These are phyloP conservation scores for Nakataea oryzae DNA, from an alignment of 2,329 filamentous ascomycete species.

Conservation along the genomic window DNA sequence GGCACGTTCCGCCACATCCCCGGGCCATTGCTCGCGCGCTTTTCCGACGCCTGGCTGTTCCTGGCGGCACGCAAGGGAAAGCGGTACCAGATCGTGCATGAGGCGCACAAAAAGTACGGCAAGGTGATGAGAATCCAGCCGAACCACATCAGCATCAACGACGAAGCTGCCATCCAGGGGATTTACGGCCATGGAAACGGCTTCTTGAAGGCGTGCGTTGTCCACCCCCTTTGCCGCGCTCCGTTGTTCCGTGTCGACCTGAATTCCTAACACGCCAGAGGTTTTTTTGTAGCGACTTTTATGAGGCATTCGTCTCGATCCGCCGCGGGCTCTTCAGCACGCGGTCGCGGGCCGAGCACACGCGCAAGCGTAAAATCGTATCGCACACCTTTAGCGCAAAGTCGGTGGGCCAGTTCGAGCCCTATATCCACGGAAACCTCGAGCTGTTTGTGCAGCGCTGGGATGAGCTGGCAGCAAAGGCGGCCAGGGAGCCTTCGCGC, in stretches of 20 bases:
- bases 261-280: not conserved
- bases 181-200: conserved; percentile 77
- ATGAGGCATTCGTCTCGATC: conserved; percentile 86
- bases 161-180: conserved; percentile 63
- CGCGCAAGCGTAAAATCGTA: conserved; percentile 80
- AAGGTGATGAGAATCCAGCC: conserved; percentile 77
- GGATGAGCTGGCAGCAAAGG: conserved; percentile 45
- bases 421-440: conserved; percentile 76
- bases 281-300: conserved; percentile 58
- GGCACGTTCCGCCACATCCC: conserved; percentile 39
- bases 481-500: conserved; percentile 15
- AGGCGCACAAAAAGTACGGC: conserved; percentile 64
- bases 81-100: conserved; percentile 55
- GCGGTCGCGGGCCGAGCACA: conserved; percentile 69
- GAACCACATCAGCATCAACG: conserved; percentile 72
- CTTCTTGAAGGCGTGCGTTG: conserved; percentile 55
- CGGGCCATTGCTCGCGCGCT: conserved; percentile 47
- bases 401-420: conserved; percentile 74
- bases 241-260: not conserved
- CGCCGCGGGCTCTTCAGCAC: conserved; percentile 83
- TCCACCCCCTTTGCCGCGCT: no score
- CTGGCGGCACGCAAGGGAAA: conserved; percentile 53
- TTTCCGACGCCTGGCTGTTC: conserved; percentile 76
- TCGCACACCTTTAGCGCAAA: conserved; percentile 81
- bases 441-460: conserved; percentile 64